Conservation (phyloP, 805 yeast genomes). For the Nakazawaea holstii region DNA sequence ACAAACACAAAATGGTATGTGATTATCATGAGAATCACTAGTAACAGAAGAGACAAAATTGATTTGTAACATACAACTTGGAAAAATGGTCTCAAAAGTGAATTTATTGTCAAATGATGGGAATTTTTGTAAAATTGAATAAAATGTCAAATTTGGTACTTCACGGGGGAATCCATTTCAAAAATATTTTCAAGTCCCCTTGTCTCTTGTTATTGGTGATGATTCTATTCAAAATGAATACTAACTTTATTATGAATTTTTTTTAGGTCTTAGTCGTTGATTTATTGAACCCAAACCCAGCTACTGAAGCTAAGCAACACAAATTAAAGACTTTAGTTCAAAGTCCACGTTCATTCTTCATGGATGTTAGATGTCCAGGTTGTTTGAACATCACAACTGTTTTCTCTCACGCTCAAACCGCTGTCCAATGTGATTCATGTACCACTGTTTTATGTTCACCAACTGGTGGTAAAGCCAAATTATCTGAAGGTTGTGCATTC, state of each 20-base stretch:
- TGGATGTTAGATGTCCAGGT: conserved; percentile 99
- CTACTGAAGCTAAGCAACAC: conserved; percentile 95
- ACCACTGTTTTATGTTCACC: conserved; percentile 98
- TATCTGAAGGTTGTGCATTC: conserved; percentile 99
- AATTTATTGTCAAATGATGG: neutral
- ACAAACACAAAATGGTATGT: conserved; percentile 4
- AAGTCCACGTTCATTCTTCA: conserved; percentile 97
- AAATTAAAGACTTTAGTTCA: conserved; percentile 97
- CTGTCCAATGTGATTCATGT: conserved; percentile 98
- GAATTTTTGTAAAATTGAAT: neutral
- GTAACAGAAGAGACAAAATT: neutral
- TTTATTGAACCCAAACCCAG: conserved; percentile 96
- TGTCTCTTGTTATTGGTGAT: neutral
- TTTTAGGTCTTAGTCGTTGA: conserved; percentile 95
- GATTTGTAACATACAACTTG: neutral
- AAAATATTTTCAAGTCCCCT: neutral
- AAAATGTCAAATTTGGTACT: neutral
- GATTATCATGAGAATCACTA: neutral
- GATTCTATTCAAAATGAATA: neutral
- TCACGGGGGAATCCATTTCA: conserved; percentile 1
- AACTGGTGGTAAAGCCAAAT: conserved; percentile 99
- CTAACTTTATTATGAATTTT: conserved; percentile 6
- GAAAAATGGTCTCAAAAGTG: neutral
- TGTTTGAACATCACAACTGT: conserved; percentile 99
- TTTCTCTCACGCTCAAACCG: conserved; percentile 99